These are phyloP conservation scores for Anaeramoeba ignava DNA, from an alignment of 78 protist genomes.

Conservation along the genomic window DNA sequence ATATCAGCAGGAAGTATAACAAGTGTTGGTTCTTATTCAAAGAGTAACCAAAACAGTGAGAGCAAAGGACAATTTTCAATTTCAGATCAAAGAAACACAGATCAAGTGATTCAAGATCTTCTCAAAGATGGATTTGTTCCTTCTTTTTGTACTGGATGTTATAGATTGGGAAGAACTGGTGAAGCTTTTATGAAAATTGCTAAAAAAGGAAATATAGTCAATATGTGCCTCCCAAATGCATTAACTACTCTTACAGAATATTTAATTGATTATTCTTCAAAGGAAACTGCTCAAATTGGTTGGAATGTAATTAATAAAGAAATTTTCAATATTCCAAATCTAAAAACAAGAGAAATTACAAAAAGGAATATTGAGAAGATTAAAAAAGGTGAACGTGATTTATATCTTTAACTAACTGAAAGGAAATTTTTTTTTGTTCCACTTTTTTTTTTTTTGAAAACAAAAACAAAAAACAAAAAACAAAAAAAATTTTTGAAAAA, in stretches of 20 bases:
- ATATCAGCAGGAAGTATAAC: slow-evolving; percentile 10
- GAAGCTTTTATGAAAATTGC: slow-evolving; percentile 10
- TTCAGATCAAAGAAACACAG: not conserved
- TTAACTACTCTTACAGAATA: slow-evolving; percentile 9
- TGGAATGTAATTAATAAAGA: too few relatives aligned
- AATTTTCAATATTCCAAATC: too few relatives aligned
- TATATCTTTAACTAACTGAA: not conserved
- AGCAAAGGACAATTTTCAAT: slow-evolving; percentile 14
- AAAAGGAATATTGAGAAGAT: not conserved
- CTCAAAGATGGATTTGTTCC: slow-evolving; percentile 7
- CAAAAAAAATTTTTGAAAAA: too few relatives aligned
- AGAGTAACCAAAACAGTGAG: not conserved
- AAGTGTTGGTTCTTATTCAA: not conserved
- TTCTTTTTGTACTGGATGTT: slow-evolving; percentile 15
- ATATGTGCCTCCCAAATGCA: slow-evolving; percentile 7
- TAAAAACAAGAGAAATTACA: not conserved
- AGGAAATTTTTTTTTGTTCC: too few relatives aligned
- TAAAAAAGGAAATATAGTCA: not conserved
- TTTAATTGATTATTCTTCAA: not conserved
- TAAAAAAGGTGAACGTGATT: not conserved
- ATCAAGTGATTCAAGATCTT: not conserved
- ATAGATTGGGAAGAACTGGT: slow-evolving; percentile 8
- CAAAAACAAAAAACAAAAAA: too few relatives aligned
- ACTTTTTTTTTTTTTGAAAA: too few relatives aligned
- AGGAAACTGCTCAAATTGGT: not conserved